Base-by-base conservation (phyloP, 208 protist species). In the Naegleria fowleri region DNA sequence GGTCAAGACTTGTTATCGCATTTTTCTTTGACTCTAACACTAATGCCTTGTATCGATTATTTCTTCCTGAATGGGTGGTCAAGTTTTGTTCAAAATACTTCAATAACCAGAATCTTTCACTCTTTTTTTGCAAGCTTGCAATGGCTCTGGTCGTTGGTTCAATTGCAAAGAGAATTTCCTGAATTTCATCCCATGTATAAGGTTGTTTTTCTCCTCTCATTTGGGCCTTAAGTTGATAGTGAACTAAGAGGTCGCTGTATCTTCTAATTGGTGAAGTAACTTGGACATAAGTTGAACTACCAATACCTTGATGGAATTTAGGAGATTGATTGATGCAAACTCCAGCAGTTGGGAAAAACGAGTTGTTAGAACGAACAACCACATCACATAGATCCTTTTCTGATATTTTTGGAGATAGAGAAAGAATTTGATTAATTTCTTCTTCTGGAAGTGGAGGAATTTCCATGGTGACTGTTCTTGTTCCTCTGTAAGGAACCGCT, bases 71-170 rank as follows among this genome's bases (percentile, higher is more conserved):
- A n/a, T 22, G 58, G 5, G 19, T 79, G 29, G 67, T 79, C 7
- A 79, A 33, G 9, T 52, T 40, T 41, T 89, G n/a, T 89, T 89
- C 48, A 29, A 89, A 89, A 89, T 67, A 89, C n/a, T 89, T 89
- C 16, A 89, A 67, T 5, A 89, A 25, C 86, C 86, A 89, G 39
- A 89, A 89, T 22, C 48, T 33, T 41, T 89, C 48, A 67, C 48
- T 67, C 19, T 89, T 67, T 29, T 67, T 55, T 89, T 89, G 86
- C n/a, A 89, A 67, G 13, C 25, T 67, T 40, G 5, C 15, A 0
- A 89, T 40, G 5, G 36, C 11, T 67, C 48, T 89, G 2, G 13
- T 41, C 0, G 13, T 89, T 52, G 86, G 36, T 40, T 89, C 86
- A 16, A 89, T 38, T 9, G 39, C 15, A 25, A 38, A 39, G 6